Base-by-base conservation (phyloP, 2,329 filamentous ascomycete genomes). In the Colletotrichum somersetense region DNA sequence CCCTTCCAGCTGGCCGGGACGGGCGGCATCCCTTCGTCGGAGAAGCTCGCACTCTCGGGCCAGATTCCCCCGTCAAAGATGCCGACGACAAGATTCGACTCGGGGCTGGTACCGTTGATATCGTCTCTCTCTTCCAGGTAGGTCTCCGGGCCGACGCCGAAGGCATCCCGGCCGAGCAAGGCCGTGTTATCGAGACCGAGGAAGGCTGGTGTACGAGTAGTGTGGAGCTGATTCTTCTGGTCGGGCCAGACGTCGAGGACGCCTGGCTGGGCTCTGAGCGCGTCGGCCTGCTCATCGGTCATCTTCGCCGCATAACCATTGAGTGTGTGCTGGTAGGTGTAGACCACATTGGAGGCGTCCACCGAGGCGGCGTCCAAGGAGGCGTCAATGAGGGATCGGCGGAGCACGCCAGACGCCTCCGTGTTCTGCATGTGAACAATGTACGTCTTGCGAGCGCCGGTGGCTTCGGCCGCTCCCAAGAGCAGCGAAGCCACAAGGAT, bases 21-120 rank as follows among this genome's bases (percentile, higher is more conserved):
- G 6, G 72, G 66, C 6, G 67, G 61, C 8, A 75, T 35, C 4
- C 69, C 69, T 7, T 62, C 50, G 46, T 75, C 74, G 42, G 55
- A 53, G 44, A 56, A 75, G 42, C 74, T 74, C 11, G 69, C 62
- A 26, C 62, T 73, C 52, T 75, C 74, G 52, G 74, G 72, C 74
- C 74, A 74, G 35, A 65, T 35, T 3, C 72, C 74, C 0, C 69
- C 67, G 10, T 74, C 72, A n/a, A 74, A 16, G 0, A 75, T 38
- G 12, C 74, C 74, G 12, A 75, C 58, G 52, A 75, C 40, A 5
- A 75, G 26, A 20, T 75, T 44, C 3, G 72, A 69, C 56, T 72
- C 70, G 23, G 48, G 23, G 12, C 48, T 16, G 12, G 62, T 58
- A 7, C 40, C 16, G 35, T 26, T 62, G 46, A 46, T 16, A 20